Base-by-base conservation (phyloP, 2,329 filamentous ascomycete species). In the Colletotrichum tropicale region DNA sequence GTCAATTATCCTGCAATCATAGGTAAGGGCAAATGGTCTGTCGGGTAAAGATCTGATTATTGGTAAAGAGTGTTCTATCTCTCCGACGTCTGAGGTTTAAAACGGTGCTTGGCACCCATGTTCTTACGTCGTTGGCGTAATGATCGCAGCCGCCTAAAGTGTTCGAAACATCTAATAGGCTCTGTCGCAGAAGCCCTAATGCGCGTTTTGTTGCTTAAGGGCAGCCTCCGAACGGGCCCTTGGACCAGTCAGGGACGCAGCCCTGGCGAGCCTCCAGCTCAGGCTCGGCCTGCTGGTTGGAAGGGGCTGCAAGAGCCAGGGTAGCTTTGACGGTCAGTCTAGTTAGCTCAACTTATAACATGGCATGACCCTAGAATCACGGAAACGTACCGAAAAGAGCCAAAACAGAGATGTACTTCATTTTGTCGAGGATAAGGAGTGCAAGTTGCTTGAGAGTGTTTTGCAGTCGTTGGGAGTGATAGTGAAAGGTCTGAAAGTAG, bases 141-240 rank as follows among this genome's bases (percentile, higher is more conserved):
- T n/a, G 18, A 4, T 48, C 2, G n/a, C n/a, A 12, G n/a, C 0
- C 43, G 10, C n/a, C 18, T 12, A 2, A 4, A 2, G 18, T 21
- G 43, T 21, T 12, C 0, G 5, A 21, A 48, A 43, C 16, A 2
- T 43, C 16, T 3, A 4, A 18, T 4, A 38, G 5, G 4, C 4
- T 18, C 0, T 34, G 13, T 34, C 13, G 32, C 32, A 34, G 6
- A 34, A 6, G 32, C 2, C 13, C 3, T 7, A 2, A 15, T 6
- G 32, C 34, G 34, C 34, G 6, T 36, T 36, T 21, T 5, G 6
- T 0, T 52, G 28, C 7, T 9, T 24, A 62, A 62, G 30, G 30
- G 30, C 58, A 62, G 21, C 58, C 58, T 2, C n/a, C 58, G 58
- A 62, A 32, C 0, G 18, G 58, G 13, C 30, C 18, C 58, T 62